These are phyloP conservation scores for Myxozyma neglecta DNA, from an alignment of 805 yeast species.

Conservation along the genomic window DNA sequence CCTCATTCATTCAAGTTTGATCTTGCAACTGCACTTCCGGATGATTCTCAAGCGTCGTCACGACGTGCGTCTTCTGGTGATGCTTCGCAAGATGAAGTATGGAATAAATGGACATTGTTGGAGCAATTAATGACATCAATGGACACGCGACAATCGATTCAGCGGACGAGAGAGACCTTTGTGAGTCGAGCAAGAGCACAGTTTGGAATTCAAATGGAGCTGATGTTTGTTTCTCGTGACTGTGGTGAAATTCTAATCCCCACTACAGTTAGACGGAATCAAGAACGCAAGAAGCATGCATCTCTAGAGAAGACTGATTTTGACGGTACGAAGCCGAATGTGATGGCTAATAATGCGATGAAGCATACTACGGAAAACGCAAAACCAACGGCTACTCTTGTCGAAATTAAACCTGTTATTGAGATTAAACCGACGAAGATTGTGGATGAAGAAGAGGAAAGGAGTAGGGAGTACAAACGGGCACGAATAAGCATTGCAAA, in stretches of 20 bases:
- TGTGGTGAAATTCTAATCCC: conserved; percentile 7
- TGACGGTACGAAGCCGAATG: neutral
- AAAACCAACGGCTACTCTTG: neutral
- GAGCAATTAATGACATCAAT: conserved; percentile 5
- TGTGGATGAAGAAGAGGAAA: conserved; percentile 1
- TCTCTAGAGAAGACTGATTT: neutral
- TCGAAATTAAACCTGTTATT: too few species aligned
- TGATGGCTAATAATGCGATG: neutral
- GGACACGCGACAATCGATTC: conserved; percentile 4
- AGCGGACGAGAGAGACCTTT: conserved; percentile 10
- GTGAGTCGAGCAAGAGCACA: conserved; percentile 6
- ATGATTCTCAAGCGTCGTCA: neutral
- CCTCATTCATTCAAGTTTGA: conserved; percentile 20
- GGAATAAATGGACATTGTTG: conserved; percentile 20
- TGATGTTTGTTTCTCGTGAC: conserved; percentile 2
- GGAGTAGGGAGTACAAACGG: conserved; percentile 12
- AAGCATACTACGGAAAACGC: neutral
- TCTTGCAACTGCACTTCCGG: conserved; percentile 9
- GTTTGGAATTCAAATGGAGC: conserved; percentile 1
- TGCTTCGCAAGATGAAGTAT: neutral
- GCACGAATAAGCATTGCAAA: conserved; percentile 27
- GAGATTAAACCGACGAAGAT: neutral
- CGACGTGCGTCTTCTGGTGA: neutral
- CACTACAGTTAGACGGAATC: neutral
- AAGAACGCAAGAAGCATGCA: neutral